Evolutionary conservation across 495 filamentous ascomycete genomes (phyloP).

Genomic region (Penicillium bovifimosum): DNA sequence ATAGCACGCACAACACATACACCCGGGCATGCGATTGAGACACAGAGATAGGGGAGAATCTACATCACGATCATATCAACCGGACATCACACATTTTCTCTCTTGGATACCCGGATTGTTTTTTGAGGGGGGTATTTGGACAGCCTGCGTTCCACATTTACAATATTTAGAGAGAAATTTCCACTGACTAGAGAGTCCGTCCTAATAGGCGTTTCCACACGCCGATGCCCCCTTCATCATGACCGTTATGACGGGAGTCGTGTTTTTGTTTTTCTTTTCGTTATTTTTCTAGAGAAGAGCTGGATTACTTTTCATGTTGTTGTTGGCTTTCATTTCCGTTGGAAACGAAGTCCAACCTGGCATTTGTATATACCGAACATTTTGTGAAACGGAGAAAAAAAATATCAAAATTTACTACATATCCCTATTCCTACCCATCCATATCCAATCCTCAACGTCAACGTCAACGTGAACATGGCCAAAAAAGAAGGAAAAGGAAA

Average conservation of each 20-base stretch:
- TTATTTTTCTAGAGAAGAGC: conserved; percentile 5
- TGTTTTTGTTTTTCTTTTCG: background rate
- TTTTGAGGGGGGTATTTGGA: conserved; percentile 11
- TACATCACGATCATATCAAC: conserved; percentile 1
- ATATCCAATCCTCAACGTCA: no score
- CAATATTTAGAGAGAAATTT: conserved; percentile 25
- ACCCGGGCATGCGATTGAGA: background rate
- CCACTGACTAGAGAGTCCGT: conserved; percentile 15
- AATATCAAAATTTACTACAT: conserved; percentile 10
- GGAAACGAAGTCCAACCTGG: background rate
- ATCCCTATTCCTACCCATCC: no score
- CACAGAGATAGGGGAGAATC: background rate
- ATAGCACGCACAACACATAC: background rate
- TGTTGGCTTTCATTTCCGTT: background rate
- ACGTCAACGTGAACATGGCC: no score
- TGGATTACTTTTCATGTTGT: conserved; percentile 5
- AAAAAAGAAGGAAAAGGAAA: no score
- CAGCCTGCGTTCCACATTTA: conserved; percentile 14
- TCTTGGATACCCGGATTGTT: background rate
- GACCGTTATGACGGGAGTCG: conserved; percentile 25
- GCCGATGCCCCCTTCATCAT: conserved; percentile 16
- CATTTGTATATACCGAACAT: conserved; percentile 17
- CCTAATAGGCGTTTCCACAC: conserved; percentile 18
- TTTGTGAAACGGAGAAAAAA: conserved; percentile 12
- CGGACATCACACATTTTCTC: conserved; percentile 4